phyloP scores from a whole-genome alignment of 2,329 filamentous ascomycete genomes.

The Leptographium galeiforme region DNA sequence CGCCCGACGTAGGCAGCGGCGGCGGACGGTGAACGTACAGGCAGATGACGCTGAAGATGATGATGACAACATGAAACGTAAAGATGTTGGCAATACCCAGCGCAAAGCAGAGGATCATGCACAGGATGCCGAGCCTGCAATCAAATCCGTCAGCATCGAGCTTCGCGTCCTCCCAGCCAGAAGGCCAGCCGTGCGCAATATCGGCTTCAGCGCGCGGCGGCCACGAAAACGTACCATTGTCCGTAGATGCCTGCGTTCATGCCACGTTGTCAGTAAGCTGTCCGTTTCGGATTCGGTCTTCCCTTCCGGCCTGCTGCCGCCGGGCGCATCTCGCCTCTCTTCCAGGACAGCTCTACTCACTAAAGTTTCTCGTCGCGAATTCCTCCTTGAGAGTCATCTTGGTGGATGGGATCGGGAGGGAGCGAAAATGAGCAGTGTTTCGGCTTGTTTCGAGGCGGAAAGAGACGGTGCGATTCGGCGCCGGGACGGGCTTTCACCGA shows the following conservation, averaged over 20 bases:
- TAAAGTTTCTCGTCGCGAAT: slow-evolving; percentile 62
- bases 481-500: neutral
- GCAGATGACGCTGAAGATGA: slow-evolving; percentile 39
- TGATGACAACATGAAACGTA: slow-evolving; percentile 31
- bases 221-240: slow-evolving; percentile 48
- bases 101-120: slow-evolving; percentile 58
- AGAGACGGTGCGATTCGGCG: neutral
- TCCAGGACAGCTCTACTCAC: slow-evolving; percentile 24
- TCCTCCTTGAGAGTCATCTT: slow-evolving; percentile 49
- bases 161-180: neutral
- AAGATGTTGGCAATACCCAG: slow-evolving; percentile 58
- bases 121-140: slow-evolving; percentile 54
- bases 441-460: neutral
- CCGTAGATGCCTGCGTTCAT: slow-evolving; percentile 50
- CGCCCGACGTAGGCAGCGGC: neutral
- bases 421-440: neutral
- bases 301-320: slow-evolving; percentile 3
- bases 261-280: slow-evolving; percentile 7
- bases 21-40: slow-evolving; percentile 28
- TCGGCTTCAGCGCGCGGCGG: neutral
- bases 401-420: neutral
- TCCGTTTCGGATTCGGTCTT: neutral
- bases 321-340: neutral
- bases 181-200: neutral
- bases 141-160: neutral